Evolutionary conservation across 345 rosid genomes (phyloP), one percentile per base, ranked within the genome.

Genomic region (Physaria fendleri): DNA sequence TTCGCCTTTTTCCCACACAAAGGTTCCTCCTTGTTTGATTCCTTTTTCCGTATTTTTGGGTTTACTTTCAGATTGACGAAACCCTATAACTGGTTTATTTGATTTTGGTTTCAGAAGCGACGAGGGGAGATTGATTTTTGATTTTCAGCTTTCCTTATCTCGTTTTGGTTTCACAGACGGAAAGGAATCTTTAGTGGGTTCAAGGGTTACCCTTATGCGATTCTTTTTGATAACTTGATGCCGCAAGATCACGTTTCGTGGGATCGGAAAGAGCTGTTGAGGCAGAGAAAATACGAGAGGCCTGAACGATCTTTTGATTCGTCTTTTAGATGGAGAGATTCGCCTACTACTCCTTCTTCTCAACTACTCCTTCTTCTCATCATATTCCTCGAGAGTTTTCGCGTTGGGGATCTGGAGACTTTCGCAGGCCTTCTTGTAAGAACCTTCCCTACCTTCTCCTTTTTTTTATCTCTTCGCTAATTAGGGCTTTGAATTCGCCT

Each of bases 241-340:
- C 97, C 99, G 84, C 84, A 87, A 33, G 95, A 93, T 78, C 87
- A 92, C 73, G 78, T 76, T 67, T 84, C 92, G 54, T 85, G 79
- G 90, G 95, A 87, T 79, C 94, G 95, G 82, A 89, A 86, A 72
- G 96, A 85, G 62, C 81, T 82, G 71, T 77, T 74, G 62, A 84
- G 77, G 80, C 93, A 85, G 73, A 78, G 95, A 87, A 87, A 85
- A 86, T 79, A 81, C 81, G 96, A 87, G 17, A 78, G 95, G 81
- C 78, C 81, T 46, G 86, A 82, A 34, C 75, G 73, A 21, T 72
- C 77, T 53, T 53, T 78, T 44, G 85, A 80, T 65, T 54, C 82
- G 5, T 49, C 69, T 25, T 76, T 77, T 16, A 75, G 97, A 79
- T 94, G 96, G 99, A 82, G 91, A 62, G 91, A 76, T 42, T 71